Base-by-base conservation (phyloP, 2,329 filamentous ascomycete genomes). In the Pseudonectria buxi region DNA sequence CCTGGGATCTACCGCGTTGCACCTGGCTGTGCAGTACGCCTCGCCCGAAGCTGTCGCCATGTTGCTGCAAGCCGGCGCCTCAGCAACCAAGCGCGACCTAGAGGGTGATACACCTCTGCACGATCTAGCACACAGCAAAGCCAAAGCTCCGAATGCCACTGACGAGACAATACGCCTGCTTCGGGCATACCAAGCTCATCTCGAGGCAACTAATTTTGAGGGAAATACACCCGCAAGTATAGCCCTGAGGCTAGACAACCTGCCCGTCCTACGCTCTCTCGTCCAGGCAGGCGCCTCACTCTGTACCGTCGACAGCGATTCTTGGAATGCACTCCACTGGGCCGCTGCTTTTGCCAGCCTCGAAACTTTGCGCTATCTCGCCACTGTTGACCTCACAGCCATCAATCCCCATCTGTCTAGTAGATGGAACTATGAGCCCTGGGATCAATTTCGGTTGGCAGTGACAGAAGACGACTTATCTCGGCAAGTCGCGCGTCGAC, bases 101-200 rank as follows among this genome's bases (percentile, higher is more conserved):
- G 0, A 1, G 1, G 10, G n/a, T 7, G 0, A 1, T 0, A 28
- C 18, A 6, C 29, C 32, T 4, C 26, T 46, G 16, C 13, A 36
- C 7, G 0, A 0, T 2, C 25, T 48, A 9, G 2, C 6, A 7
- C 0, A 0, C 0, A 0, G 1, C 0, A 3, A 18, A 3, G 2
- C 0, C 0, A 2, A 13, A 0, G 29, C 27, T 1, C 22, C 18
- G 5, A 9, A 36, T 1, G 18, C 9, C 0, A 3, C 7, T 2
- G 4, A 22, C 1, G 24, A 31, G 2, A 32, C 22, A 0, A 3
- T 35, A 0, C 1, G 14, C 3, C 10, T 39, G 12, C 9, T 48
- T 1, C 7, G 9, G 6, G 14, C 0, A 7, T 3, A 11, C 0
- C 27, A 39, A 1, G 34, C 28, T 2, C 12, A 35, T 3, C 13